Evolutionary conservation across 805 yeast genomes (phyloP).

Genomic region (Blastobotrys attinorum): DNA sequence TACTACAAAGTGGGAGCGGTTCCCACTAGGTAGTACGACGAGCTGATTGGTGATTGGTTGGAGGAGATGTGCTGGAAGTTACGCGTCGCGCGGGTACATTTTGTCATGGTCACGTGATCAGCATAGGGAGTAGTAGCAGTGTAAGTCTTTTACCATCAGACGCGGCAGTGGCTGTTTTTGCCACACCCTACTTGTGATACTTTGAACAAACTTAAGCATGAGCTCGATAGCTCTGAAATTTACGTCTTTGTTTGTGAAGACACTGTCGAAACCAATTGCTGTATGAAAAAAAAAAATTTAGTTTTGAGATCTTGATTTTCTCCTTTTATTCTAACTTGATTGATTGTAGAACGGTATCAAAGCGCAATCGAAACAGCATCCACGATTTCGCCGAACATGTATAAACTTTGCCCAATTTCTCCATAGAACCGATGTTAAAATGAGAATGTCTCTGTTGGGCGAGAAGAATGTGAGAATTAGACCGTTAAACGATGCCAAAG

Average conservation of each 20-base stretch:
- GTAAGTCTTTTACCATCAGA: too few species aligned
- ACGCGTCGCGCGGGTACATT: background rate
- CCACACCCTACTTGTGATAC: background rate
- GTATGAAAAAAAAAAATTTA: too few species aligned
- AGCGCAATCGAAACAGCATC: slow-evolving; percentile 67
- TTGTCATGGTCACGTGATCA: background rate
- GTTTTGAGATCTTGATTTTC: too few species aligned
- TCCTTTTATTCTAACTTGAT: background rate
- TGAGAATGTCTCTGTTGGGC: slow-evolving; percentile 56
- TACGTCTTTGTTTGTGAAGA: slow-evolving; percentile 61
- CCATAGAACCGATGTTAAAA: slow-evolving; percentile 54
- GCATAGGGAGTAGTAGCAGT: background rate
- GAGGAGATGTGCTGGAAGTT: background rate
- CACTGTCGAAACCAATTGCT: slow-evolving; percentile 75
- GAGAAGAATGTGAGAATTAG: slow-evolving; percentile 48
- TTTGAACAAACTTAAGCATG: slow-evolving; percentile 37
- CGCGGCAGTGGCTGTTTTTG: background rate
- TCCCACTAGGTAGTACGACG: too few species aligned
- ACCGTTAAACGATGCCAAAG: slow-evolving; percentile 74
- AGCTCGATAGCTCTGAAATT: slow-evolving; percentile 71
- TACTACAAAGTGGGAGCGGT: too few species aligned
- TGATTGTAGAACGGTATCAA: slow-evolving; percentile 46
- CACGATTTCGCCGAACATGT: slow-evolving; percentile 52
- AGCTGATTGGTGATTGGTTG: background rate
- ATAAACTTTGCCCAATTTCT: slow-evolving; percentile 63